Percentiles rank a stretch among this genome's conserved stretches.
phyloP scores from a whole-genome alignment of 306 rosid genomes.

The Medicago arabica region DNA sequence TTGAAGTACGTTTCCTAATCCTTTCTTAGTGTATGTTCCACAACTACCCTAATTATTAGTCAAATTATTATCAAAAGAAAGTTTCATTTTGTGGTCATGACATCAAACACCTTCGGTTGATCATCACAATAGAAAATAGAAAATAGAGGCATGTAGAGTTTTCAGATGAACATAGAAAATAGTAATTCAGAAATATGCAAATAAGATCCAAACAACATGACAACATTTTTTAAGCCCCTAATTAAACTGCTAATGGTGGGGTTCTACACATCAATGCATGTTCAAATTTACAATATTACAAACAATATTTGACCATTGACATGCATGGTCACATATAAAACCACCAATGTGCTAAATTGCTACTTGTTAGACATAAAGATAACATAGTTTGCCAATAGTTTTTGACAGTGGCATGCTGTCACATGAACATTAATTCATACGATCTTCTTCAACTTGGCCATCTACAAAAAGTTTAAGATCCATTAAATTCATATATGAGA shows the following conservation, averaged over 20 bases:
- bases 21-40: too few relatives aligned
- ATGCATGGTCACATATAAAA: background rate
- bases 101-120: background rate
- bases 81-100: background rate
- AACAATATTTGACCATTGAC: background rate
- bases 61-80: too few relatives aligned
- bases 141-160: too few relatives aligned
- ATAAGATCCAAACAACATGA: background rate
- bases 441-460: constrained; percentile 5
- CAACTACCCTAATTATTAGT: too few relatives aligned
- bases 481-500: too few relatives aligned
- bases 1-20: too few relatives aligned
- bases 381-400: background rate
- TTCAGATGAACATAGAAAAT: background rate
- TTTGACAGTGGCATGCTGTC: background rate
- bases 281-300: background rate
- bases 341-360: too few relatives aligned
- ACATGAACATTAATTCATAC: background rate
- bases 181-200: background rate
- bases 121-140: background rate
- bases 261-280: background rate
- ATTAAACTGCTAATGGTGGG: background rate
- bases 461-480: background rate
- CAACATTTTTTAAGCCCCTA: background rate
- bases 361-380: background rate